Base-by-base conservation (phyloP, 2,329 filamentous ascomycete species). In the Triangularia verruculosa region DNA sequence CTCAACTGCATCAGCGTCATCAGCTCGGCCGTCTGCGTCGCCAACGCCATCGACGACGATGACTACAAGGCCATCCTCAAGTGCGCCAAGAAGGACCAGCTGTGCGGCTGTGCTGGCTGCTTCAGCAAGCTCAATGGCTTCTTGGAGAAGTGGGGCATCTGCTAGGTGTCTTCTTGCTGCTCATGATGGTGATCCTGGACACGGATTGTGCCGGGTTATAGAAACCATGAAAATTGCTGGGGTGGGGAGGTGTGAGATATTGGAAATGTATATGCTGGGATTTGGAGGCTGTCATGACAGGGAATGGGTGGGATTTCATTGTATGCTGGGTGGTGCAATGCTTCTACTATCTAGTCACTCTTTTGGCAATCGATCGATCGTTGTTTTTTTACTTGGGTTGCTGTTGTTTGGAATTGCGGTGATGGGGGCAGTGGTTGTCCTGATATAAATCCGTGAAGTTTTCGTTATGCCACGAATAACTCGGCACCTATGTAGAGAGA, bases 1-100 rank as follows among this genome's bases (percentile, higher is more conserved):
- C 62, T 68, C 12, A 64, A 52, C 62, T 68, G 66, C 64, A 66
- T 66, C 61, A 32, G 59, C 28, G 66, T 68, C 60, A 66, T 68
- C 57, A 39, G 39, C 52, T 43, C 61, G 62, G 66, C 62, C 28
- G 56, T 66, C 6, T 68, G 66, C 66, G 65, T 68, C 53, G 56
- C 58, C 55, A 28, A 63, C 11, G 66, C 66, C 30, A 66, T 68
- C 32, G 62, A 64, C 9, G 58, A 57, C 13, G 62, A 63, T 15
- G 59, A 68, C 61, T 65, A 57, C 39, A 34, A 54, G 47, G 59
- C 39, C 22, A 66, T 68, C 47, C 43, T 68, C 52, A 65, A 61
- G 43, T 68, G 66, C 56, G 66, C 64, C 54, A 65, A 66, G 57
- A 62, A 61, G 58, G 66, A 68, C 62, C 47, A 66, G 65, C 57